Evolutionary conservation across 108 stramenopile species (phyloP).

Genomic region (Hondaea fermentalgiana): DNA sequence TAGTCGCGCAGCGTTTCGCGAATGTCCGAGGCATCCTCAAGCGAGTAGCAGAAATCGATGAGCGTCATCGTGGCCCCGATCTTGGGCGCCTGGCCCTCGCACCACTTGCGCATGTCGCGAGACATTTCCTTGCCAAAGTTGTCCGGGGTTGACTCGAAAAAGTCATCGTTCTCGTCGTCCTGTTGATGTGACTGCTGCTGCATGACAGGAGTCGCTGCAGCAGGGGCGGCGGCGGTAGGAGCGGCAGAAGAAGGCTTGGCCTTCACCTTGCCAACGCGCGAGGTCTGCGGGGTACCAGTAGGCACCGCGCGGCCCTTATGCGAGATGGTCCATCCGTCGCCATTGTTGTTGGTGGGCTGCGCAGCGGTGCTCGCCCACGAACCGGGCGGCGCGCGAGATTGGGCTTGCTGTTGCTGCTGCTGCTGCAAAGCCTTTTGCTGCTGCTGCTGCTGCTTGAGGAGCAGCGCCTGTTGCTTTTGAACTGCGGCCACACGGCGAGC

Average conservation of each 20-base stretch:
- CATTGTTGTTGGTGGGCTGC: neutral
- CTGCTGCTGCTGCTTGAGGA: neutral
- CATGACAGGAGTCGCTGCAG: neutral
- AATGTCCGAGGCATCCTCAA: constrained; percentile 75
- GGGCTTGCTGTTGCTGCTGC: neutral
- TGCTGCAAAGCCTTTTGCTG: neutral
- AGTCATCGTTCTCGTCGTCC: constrained; percentile 39
- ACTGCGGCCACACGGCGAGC: neutral
- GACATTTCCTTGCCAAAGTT: constrained; percentile 56
- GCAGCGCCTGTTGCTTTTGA: neutral
- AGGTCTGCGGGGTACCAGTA: neutral
- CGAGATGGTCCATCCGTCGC: neutral
- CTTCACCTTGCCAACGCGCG: neutral
- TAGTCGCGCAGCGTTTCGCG: constrained; percentile 84
- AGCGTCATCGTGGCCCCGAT: constrained; percentile 80
- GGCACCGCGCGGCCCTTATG: neutral
- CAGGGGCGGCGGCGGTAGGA: neutral
- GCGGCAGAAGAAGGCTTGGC: neutral
- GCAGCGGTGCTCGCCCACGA: neutral
- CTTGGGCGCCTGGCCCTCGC: constrained; percentile 76
- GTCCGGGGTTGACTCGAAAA: constrained; percentile 46
- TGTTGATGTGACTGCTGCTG: neutral
- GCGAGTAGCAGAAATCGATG: constrained; percentile 80
- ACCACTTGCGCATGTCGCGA: constrained; percentile 74
- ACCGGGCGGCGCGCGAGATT: neutral